Base-by-base conservation (phyloP, 2,329 filamentous ascomycete species). In the Microdochium paspali region DNA sequence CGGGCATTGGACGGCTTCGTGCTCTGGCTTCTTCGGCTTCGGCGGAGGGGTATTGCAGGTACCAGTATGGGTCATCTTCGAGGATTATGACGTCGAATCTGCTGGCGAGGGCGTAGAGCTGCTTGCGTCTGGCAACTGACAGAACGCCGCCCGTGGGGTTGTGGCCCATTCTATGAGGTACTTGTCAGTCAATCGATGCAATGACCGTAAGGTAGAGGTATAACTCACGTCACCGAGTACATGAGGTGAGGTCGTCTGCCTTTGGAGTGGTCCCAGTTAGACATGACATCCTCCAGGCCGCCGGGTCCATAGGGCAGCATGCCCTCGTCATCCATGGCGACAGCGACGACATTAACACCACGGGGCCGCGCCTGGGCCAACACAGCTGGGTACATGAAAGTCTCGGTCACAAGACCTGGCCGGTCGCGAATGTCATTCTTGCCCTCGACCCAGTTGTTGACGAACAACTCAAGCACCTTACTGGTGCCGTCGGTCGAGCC, bases 61-160 rank as follows among this genome's bases (percentile, higher is more conserved):
- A 91, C 87, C 89, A 96, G 70, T 96, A 96, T 5, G 91, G 91
- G 52, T 96, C 90, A 58, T 97, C 91, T 65, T 97, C 91, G 51
- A 94, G 70, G 54, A 96, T 95, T 58, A 96, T 79, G 52, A 96
- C 78, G 64, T 96, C 90, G 67, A 88, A 95, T 61, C 84, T 79
- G 62, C 82, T 82, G 66, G 87, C 93, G 13, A 96, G 63, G 18
- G 76, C 79, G 61, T 96, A 96, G 24, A 96, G 76, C 46, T 90
- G 82, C 57, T 79, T 85, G 47, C 87, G 79, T 35, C 91, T 81
- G 57, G 84, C 69, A 10, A 93, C 63, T 2, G 85, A 83, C 2
- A 94, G 72, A 2, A 87, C 81, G 26, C 85, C 82, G 25, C 86
- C 84, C 0, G 89, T 94, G 2, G 90, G 90, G 62, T 95, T 95